Evolutionary conservation across 345 rosid genomes (phyloP).

Genomic region (Aquilaria malaccensis): DNA sequence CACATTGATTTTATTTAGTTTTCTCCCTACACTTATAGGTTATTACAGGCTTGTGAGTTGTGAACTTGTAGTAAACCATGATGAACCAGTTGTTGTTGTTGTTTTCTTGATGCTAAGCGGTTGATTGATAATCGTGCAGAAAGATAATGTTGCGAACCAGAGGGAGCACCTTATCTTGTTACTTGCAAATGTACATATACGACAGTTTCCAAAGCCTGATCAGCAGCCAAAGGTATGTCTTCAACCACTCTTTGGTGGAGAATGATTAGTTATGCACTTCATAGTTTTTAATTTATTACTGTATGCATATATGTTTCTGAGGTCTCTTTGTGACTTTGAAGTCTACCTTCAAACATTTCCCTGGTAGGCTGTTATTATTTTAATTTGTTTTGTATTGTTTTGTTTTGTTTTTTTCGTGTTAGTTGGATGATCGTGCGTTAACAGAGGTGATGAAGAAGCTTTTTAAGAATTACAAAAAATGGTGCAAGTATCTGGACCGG

Average conservation of each 20-base stretch:
- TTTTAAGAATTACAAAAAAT: conserved; percentile 95
- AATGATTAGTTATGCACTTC: too few relatives aligned
- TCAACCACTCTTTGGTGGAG: neutral
- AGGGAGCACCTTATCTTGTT: conserved; percentile 93
- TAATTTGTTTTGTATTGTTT: neutral
- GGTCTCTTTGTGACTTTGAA: too few relatives aligned
- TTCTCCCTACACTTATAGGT: neutral
- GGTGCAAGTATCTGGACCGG: conserved; percentile 96
- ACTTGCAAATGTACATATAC: conserved; percentile 95
- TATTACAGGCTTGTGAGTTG: neutral
- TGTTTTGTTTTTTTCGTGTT: conserved; percentile 8
- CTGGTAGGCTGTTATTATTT: too few relatives aligned
- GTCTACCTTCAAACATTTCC: too few relatives aligned
- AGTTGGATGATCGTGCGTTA: conserved; percentile 96
- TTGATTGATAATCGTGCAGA: conserved; percentile 41
- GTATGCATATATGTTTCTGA: too few relatives aligned
- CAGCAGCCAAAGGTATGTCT: conserved; percentile 92
- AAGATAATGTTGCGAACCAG: conserved; percentile 96
- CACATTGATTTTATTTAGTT: neutral
- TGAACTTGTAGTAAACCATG: neutral
- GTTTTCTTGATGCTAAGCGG: conserved; percentile 6
- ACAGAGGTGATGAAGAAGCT: conserved; percentile 98
- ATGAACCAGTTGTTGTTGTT: conserved; percentile 1
- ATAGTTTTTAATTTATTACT: too few relatives aligned
- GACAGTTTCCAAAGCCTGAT: conserved; percentile 94